phyloP scores from a whole-genome alignment of 2,329 filamentous ascomycete genomes.

The Fusarium sp. region DNA sequence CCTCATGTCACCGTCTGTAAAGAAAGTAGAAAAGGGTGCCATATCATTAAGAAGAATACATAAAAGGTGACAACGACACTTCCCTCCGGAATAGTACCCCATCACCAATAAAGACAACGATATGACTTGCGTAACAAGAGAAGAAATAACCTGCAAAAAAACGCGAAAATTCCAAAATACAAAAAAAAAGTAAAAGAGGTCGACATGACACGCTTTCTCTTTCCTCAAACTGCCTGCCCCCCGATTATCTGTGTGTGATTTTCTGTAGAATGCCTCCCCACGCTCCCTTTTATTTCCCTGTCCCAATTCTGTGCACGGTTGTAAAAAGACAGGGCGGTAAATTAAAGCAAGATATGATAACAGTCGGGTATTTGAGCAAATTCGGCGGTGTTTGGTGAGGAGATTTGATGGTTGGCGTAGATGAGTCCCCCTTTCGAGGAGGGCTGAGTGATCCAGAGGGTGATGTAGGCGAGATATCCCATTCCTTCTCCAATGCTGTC shows the following conservation, averaged over 20 bases:
- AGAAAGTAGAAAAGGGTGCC: constrained; percentile 33
- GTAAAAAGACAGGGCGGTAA: constrained; percentile 5
- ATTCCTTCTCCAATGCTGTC: background rate
- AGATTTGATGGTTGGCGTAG: constrained; percentile 6
- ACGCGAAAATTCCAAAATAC: constrained; percentile 19
- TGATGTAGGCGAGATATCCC: background rate
- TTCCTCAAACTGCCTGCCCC: constrained; percentile 5
- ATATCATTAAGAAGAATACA: constrained; percentile 40
- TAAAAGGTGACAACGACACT: constrained; percentile 3
- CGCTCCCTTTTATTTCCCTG: constrained; percentile 1
- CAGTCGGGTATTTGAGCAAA: constrained; percentile 40
- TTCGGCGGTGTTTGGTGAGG: constrained; percentile 20
- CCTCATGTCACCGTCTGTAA: background rate
- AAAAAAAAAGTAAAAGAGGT: constrained; percentile 15
- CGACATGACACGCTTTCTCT: constrained; percentile 10
- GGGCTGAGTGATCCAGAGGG: constrained; percentile 14
- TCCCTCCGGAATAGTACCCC: background rate
- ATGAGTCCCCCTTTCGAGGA: constrained; percentile 1
- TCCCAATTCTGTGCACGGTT: background rate
- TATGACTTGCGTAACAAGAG: constrained; percentile 6
- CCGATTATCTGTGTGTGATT: constrained; percentile 2
- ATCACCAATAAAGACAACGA: constrained; percentile 9
- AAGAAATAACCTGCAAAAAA: constrained; percentile 1
- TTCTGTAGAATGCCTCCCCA: constrained; percentile 14
- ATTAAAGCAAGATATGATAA: constrained; percentile 16